Percentiles rank a stretch among this genome's conserved stretches.
Conservation (phyloP, 2,329 filamentous ascomycete species). For the Trichoderma asperellum region DNA sequence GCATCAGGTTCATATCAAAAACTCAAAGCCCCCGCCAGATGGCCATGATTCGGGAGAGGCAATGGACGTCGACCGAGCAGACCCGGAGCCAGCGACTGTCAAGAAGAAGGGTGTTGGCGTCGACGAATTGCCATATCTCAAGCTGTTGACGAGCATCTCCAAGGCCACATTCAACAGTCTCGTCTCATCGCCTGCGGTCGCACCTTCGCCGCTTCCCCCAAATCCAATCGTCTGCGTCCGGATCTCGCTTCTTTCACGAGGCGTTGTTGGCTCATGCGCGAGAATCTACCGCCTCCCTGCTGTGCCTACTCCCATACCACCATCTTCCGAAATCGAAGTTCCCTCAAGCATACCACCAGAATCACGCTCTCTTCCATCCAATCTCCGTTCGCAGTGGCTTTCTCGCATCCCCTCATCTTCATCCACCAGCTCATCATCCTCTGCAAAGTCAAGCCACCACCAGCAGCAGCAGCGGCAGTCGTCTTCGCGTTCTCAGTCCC, state of each 20-base stretch:
- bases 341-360: constrained; percentile 49
- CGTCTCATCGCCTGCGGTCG: constrained; percentile 32
- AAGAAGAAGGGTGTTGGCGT: neutral
- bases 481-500: neutral
- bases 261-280: constrained; percentile 71
- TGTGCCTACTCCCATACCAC: constrained; percentile 30
- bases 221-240: constrained; percentile 62
- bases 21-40: constrained; percentile 28
- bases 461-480: neutral
- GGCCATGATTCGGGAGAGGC: constrained; percentile 35
- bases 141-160: constrained; percentile 35
- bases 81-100: neutral
- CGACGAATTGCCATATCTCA: constrained; percentile 24
- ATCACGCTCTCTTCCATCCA: constrained; percentile 43
- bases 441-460: neutral
- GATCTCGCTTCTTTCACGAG: constrained; percentile 69
- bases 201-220: constrained; percentile 37
- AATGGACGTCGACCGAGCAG: constrained; percentile 41
- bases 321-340: constrained; percentile 48
- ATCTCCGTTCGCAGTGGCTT: constrained; percentile 74
- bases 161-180: constrained; percentile 40
- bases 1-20: constrained; percentile 17
- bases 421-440: neutral
- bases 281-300: constrained; percentile 82
- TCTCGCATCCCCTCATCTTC: constrained; percentile 49